Evolutionary conservation across 2,329 filamentous ascomycete genomes (phyloP), one percentile per base, ranked within the genome.

Genomic region (Acrodontium crateriforme): DNA sequence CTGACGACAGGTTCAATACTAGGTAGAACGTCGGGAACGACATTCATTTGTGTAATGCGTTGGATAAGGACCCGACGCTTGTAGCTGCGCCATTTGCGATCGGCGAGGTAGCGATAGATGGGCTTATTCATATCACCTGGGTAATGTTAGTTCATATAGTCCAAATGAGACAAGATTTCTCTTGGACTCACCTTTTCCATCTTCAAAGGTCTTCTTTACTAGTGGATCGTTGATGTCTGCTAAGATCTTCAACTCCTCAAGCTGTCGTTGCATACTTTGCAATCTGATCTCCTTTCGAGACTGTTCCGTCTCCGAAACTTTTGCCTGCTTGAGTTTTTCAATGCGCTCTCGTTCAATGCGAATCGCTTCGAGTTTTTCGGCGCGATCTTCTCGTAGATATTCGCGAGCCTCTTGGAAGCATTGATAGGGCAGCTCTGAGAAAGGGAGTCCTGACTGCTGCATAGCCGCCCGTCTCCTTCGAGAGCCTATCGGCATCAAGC

Each of bases 381-480:
- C 63, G 21, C 87, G 72, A 53, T 98, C 89, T 30, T 71, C 71
- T 29, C 74, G 67, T 31, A 98, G 63, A 26, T 95, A 59, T 52
- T 83, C 81, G 38, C 85, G 73, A 21, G 89, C 89, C 60, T 94
- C 85, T 59, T 98, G 89, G 62, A 95, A 98, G 58, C 82, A 89
- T 66, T 95, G 87, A 60, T 91, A 98, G 11, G 89, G 89, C 41
- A 98, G 63, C 52, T 87, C 79, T 62, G 93, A 83, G 51, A 98
- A 94, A 15, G 85, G 83, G 27, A 93, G 61, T 37, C 67, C 59
- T 19, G 61, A 69, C 46, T 67, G 37, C 7, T 36, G 33, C 15
- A 53, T 39, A 22, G 52, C 54, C 27, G 58, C 58, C 51, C 87
- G 77, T 38, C 85, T 77, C 63, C 85, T 73, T 44, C 85, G 74